phyloP scores from a whole-genome alignment of 495 filamentous ascomycete species.

The Hyphodiscus hymeniophilus region DNA sequence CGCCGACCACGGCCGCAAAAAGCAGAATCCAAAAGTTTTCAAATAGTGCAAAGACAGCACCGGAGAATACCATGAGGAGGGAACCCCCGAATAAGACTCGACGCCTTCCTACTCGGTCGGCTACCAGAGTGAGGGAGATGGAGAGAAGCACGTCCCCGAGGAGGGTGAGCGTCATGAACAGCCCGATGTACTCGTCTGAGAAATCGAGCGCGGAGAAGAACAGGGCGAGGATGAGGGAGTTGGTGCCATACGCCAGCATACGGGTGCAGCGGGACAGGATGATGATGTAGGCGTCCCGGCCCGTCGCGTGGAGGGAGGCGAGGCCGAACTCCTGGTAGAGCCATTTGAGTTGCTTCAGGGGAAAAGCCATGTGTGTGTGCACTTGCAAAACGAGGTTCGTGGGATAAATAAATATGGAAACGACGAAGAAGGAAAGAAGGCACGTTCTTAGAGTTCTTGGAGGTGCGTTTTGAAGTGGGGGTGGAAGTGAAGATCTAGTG shows the following conservation, averaged over 20 bases:
- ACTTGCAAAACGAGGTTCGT: too few relatives aligned
- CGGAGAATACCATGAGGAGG: constrained; percentile 57
- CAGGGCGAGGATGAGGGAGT: constrained; percentile 68
- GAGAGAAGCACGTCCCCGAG: constrained; percentile 73
- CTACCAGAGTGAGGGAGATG: constrained; percentile 62
- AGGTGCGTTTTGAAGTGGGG: too few relatives aligned
- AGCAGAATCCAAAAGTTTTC: constrained; percentile 69
- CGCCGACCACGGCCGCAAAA: constrained; percentile 64
- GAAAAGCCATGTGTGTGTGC: neutral
- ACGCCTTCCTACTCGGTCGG: constrained; percentile 64
- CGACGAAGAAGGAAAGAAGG: too few relatives aligned
- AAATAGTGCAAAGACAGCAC: constrained; percentile 55
- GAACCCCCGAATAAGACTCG: constrained; percentile 58
- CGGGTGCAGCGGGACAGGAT: constrained; percentile 65
- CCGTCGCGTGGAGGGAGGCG: constrained; percentile 31
- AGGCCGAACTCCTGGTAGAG: constrained; percentile 32
- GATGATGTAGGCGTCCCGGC: constrained; percentile 61
- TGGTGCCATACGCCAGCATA: constrained; percentile 70
- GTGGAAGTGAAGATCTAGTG: too few relatives aligned
- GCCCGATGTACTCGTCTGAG: constrained; percentile 60
- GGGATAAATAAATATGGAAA: too few relatives aligned
- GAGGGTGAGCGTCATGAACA: constrained; percentile 83
- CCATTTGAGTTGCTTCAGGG: constrained; percentile 12
- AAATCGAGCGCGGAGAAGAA: constrained; percentile 60
- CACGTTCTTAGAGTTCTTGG: too few relatives aligned